Evolutionary conservation across 495 filamentous ascomycete genomes (phyloP).

Genomic region (Podospora fimiseda): DNA sequence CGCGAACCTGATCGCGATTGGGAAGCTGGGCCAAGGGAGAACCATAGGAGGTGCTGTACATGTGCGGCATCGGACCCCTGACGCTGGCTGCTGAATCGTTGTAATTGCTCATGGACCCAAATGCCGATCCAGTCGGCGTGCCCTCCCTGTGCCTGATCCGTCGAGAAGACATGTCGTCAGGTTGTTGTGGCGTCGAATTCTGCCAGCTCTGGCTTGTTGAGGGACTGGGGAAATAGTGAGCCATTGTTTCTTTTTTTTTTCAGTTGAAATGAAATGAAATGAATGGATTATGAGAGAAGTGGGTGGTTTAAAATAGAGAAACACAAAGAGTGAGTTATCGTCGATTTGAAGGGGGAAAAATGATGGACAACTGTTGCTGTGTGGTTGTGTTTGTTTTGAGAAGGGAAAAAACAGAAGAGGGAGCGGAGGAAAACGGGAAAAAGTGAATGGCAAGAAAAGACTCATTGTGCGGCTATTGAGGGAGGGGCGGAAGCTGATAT

Average conservation of each 20-base stretch:
- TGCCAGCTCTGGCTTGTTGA: not conserved
- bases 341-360: too few relatives aligned
- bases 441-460: too few relatives aligned
- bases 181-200: not conserved
- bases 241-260: not conserved
- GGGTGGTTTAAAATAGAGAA: too few relatives aligned
- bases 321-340: not conserved
- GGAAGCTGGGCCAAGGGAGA: slow-evolving; percentile 22
- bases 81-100: slow-evolving; percentile 1
- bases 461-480: too few relatives aligned
- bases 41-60: slow-evolving; percentile 29
- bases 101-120: not conserved
- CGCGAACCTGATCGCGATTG: slow-evolving; percentile 7
- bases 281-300: too few relatives aligned
- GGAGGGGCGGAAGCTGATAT: not conserved
- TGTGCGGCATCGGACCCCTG: slow-evolving; percentile 14
- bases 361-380: too few relatives aligned
- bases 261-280: not conserved
- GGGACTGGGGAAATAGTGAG: slow-evolving; percentile 3
- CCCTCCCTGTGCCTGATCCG: slow-evolving; percentile 1
- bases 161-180: slow-evolving; percentile 17
- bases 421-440: too few relatives aligned
- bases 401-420: too few relatives aligned
- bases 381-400: too few relatives aligned
- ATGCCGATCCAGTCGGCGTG: not conserved